Evolutionary conservation across 441 rosid species (phyloP), one percentile per base, ranked within the genome.

Genomic region (Arabidopsis lyrata): DNA sequence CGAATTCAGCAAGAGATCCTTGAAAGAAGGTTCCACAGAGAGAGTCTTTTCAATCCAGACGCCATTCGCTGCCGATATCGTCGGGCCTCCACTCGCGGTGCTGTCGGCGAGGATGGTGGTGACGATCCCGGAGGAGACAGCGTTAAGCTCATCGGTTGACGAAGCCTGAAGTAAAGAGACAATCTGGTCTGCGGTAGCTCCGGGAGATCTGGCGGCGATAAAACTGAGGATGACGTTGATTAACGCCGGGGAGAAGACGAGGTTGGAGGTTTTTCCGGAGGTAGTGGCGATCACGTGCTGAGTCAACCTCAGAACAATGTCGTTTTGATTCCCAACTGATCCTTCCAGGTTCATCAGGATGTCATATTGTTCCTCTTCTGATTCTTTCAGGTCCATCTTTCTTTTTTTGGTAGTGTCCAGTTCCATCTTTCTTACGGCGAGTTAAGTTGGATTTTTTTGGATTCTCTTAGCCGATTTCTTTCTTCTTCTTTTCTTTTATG

Each of bases 231-330:
- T 72, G 39, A 84, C 86, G 62, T 83, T 85, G 78, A 88, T 78
- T 54, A 90, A 87, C 56, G 86, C 83, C 34, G 97, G 98, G 22
- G 93, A 87, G 78, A 86, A 84, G 59, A 89, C 89, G 2, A 81
- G 71, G 86, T 89, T 86, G 15, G 81, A 76, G 55, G 50, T 74
- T 68, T 81, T 79, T 0, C 63, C 47, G 70, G 83, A 80, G 52
- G 80, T 80, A 12, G 77, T 66, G 16, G 64, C 75, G 52, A 84
- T 67, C 8, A 89, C 68, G 35, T 76, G 78, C 82, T 71, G 76
- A 14, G 87, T 38, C 7, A 91, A 68, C 9, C 65, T 42, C 60
- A 89, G 68, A 44, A 87, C 81, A 35, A 78, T 83, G 48, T 78
- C 87, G 78, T 81, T 91, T 75, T 86, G 95, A 41, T 54, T 31